These are phyloP conservation scores for Eucalyptus victrix DNA, from an alignment of 345 rosid genomes.

Conservation along the genomic window DNA sequence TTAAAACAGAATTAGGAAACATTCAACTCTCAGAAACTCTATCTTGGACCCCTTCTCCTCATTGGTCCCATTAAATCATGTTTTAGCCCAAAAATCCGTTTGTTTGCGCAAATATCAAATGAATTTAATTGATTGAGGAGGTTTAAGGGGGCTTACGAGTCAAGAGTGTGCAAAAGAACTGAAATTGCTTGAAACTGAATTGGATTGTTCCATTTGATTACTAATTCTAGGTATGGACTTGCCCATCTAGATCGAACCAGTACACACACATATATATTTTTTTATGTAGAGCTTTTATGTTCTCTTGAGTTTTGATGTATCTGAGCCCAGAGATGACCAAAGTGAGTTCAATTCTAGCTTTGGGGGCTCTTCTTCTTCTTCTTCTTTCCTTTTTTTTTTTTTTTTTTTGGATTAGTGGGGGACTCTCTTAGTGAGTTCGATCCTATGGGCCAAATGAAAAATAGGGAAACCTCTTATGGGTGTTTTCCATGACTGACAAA, in stretches of 20 bases:
- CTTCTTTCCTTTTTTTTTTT: accelerated
- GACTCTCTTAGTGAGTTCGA: not conserved
- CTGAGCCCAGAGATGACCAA: accelerated
- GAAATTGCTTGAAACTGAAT: not conserved
- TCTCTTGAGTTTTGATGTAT: not conserved
- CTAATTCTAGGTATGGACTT: not conserved
- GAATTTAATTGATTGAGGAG: not conserved
- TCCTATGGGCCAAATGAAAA: not conserved
- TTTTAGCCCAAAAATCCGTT: not conserved
- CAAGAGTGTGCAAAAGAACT: not conserved
- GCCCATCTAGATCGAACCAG: accelerated
- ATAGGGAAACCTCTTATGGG: accelerated
- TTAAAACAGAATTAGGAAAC: too few species aligned
- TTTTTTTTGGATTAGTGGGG: not conserved
- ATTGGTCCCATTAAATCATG: not conserved
- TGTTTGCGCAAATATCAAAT: not conserved
- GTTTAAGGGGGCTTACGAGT: not conserved
- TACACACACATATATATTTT: too few species aligned
- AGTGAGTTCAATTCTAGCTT: not conserved
- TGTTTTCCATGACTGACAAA: not conserved
- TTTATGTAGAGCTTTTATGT: not conserved
- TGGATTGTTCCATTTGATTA: too few species aligned
- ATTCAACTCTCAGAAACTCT: not conserved
- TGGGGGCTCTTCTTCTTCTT: not conserved
- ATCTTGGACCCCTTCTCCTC: not conserved